These are phyloP conservation scores for Septoria linicola DNA, from an alignment of 2,329 filamentous ascomycete species.

Conservation along the genomic window DNA sequence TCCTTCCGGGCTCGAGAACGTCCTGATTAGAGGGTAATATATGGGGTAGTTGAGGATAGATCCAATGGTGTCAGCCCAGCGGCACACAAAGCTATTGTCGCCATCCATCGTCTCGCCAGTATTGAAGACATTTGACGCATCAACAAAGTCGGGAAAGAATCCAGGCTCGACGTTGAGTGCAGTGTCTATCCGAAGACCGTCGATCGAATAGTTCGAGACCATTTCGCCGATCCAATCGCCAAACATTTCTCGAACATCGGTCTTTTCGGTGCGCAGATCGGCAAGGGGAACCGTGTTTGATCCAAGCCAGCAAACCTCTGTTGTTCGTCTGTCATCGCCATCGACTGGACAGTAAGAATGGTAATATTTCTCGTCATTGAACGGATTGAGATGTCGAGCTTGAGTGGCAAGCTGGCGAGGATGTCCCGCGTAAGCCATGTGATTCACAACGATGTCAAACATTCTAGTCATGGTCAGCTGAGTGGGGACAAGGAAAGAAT, in stretches of 20 bases:
- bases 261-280: slow-evolving; percentile 49
- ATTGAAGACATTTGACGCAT: slow-evolving; percentile 39
- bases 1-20: slow-evolving; percentile 40
- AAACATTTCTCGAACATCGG: slow-evolving; percentile 43
- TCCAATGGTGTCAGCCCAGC: slow-evolving; percentile 39
- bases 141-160: slow-evolving; percentile 40
- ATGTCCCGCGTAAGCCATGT: slow-evolving; percentile 39
- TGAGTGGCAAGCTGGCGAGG: slow-evolving; percentile 45
- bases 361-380: slow-evolving; percentile 59
- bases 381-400: slow-evolving; percentile 49
- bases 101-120: slow-evolving; percentile 41
- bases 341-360: slow-evolving; percentile 59
- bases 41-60: slow-evolving; percentile 42
- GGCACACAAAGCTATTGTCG: slow-evolving; percentile 37
- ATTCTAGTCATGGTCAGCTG: slow-evolving; percentile 39
- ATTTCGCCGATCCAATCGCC: slow-evolving; percentile 44
- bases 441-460: slow-evolving; percentile 61
- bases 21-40: slow-evolving; percentile 41
- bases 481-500: too few species aligned
- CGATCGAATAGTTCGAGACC: slow-evolving; percentile 46
- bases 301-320: slow-evolving; percentile 53
- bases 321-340: slow-evolving; percentile 47
- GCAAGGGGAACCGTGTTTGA: slow-evolving; percentile 48
- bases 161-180: slow-evolving; percentile 40
- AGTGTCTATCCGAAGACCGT: slow-evolving; percentile 44